These are phyloP conservation scores for Sophora flavescens DNA, from an alignment of 306 rosid species.

Conservation along the genomic window DNA sequence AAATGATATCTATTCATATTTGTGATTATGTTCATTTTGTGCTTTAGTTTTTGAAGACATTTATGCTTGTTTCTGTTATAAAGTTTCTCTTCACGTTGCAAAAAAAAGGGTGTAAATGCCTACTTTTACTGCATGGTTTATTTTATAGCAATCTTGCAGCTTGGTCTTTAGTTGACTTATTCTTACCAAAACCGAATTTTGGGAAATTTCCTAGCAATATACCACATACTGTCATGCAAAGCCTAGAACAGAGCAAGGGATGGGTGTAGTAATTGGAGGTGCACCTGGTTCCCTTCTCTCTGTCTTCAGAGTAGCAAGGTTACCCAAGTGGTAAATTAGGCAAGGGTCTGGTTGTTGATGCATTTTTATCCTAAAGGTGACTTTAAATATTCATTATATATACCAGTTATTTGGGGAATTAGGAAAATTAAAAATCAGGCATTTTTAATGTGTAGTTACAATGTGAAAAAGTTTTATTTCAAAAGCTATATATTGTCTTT, in stretches of 20 bases:
- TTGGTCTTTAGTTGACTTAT: slow-evolving; percentile 23
- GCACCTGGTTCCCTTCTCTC: neutral
- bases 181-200: neutral
- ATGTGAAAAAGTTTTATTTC: neutral
- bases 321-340: neutral
- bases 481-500: neutral
- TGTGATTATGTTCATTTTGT: slow-evolving; percentile 4
- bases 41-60: neutral
- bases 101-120: neutral
- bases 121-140: neutral
- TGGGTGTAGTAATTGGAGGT: neutral
- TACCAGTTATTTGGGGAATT: neutral
- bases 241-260: neutral
- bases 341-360: slow-evolving; percentile 19
- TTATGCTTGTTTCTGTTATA: slow-evolving; percentile 7
- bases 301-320: neutral
- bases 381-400: neutral
- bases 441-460: neutral
- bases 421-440: neutral
- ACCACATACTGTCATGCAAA: neutral
- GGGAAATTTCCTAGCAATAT: neutral
- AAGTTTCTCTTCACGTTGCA: neutral
- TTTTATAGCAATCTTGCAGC: neutral
- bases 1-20: neutral
- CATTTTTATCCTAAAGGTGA: neutral